These are phyloP conservation scores for Colletotrichum viniferum DNA, from an alignment of 2,329 filamentous ascomycete species.

Conservation along the genomic window DNA sequence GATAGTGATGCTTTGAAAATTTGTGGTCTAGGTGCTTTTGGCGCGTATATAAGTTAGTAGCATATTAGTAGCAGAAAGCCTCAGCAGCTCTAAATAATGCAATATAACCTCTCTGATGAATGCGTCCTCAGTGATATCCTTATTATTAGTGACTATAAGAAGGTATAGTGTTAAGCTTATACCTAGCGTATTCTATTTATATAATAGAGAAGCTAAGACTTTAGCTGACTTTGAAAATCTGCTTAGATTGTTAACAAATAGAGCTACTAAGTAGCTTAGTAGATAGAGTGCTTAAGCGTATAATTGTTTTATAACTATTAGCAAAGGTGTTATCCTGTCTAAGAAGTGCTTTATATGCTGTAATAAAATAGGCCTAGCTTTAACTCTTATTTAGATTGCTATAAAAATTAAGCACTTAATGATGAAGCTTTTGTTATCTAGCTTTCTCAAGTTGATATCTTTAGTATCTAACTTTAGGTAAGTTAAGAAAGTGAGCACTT, in stretches of 20 bases:
- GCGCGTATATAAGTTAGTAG: neutral
- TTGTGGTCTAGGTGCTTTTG: neutral
- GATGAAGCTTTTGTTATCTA: neutral
- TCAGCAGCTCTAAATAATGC: neutral
- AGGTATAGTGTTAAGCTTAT: neutral
- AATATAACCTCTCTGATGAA: neutral
- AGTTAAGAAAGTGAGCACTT: too few relatives aligned
- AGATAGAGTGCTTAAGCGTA: neutral
- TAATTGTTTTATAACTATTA: neutral
- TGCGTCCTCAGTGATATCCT: neutral
- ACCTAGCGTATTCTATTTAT: neutral
- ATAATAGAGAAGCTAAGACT: neutral
- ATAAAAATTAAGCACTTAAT: too few relatives aligned
- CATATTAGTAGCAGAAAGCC: neutral
- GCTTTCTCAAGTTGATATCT: neutral
- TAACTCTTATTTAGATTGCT: too few relatives aligned
- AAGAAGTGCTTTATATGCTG: neutral
- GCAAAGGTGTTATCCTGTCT: neutral
- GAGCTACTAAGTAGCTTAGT: neutral
- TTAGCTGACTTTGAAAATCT: neutral
- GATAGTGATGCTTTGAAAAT: neutral
- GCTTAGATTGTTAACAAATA: neutral
- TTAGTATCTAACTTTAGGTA: too few relatives aligned
- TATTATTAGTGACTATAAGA: neutral
- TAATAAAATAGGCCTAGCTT: neutral